These are phyloP conservation scores for Cicer cuneatum DNA, from an alignment of 306 rosid genomes.

Conservation along the genomic window DNA sequence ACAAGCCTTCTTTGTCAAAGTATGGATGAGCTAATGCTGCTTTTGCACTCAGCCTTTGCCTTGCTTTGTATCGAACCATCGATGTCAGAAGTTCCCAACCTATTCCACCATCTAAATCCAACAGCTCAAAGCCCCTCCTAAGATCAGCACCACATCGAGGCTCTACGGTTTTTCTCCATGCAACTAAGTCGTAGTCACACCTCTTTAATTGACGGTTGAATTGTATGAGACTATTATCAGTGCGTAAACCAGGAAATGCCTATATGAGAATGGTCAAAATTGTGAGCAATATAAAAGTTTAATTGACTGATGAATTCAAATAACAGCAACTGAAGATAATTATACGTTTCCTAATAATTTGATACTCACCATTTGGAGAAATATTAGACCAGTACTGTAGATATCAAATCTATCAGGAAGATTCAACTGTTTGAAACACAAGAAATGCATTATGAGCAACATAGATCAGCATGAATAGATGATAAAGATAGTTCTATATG, in stretches of 20 bases:
- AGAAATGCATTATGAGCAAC: constrained; percentile 41
- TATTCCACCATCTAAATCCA: constrained; percentile 90
- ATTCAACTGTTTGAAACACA: constrained; percentile 74
- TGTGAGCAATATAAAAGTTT: constrained; percentile 18
- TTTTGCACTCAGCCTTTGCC: constrained; percentile 91
- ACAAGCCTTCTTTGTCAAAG: constrained; percentile 78
- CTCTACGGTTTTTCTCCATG: constrained; percentile 77
- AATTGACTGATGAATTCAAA: constrained; percentile 20
- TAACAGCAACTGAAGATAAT: constrained; percentile 34
- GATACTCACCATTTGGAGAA: constrained; percentile 89
- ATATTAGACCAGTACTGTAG: constrained; percentile 92
- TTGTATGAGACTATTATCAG: constrained; percentile 80
- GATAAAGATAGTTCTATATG: constrained; percentile 29
- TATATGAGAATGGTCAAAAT: constrained; percentile 45
- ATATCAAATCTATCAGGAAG: constrained; percentile 91
- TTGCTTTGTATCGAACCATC: constrained; percentile 86
- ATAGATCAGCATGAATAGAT: constrained; percentile 36
- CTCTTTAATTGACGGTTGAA: constrained; percentile 90
- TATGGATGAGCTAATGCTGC: constrained; percentile 89
- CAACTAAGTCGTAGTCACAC: constrained; percentile 86
- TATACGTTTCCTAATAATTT: constrained; percentile 32
- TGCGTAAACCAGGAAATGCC: constrained; percentile 81
- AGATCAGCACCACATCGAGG: constrained; percentile 73
- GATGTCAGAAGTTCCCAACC: constrained; percentile 96
- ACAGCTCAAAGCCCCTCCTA: constrained; percentile 80